Conservation (phyloP, 2,329 filamentous ascomycete genomes). For the Colletotrichum trifolii region DNA sequence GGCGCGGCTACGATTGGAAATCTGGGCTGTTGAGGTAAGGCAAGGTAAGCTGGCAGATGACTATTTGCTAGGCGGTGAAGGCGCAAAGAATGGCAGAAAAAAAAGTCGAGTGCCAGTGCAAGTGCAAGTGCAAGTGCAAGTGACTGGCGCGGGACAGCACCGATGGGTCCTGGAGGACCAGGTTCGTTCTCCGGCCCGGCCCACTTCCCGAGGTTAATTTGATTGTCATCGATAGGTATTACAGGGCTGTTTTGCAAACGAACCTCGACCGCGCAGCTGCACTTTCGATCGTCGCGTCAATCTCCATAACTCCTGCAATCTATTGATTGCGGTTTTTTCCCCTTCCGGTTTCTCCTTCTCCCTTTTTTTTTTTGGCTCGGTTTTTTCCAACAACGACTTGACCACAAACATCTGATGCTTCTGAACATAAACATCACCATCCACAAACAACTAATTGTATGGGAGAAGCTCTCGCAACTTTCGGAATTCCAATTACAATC, state of each 20-base stretch:
- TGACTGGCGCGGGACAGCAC: background rate
- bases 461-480: no score
- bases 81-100: constrained; percentile 27
- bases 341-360: background rate
- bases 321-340: background rate
- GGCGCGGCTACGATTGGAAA: background rate
- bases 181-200: constrained; percentile 8
- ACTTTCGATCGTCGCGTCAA: constrained; percentile 9
- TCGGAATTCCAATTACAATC: no score
- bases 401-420: constrained; percentile 5
- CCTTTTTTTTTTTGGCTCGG: background rate
- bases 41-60: constrained; percentile 29
- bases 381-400: background rate
- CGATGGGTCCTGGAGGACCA: constrained; percentile 3
- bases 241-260: constrained; percentile 5
- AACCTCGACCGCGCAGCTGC: constrained; percentile 6
- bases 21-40: constrained; percentile 11
- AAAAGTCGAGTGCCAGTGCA: constrained; percentile 1
- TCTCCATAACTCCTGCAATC: background rate
- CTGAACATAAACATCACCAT: no score
- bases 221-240: background rate
- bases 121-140: constrained; percentile 7
- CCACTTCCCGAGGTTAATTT: constrained; percentile 36
- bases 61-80: constrained; percentile 35
- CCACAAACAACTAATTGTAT: no score